phyloP scores from a whole-genome alignment of 108 stramenopile genomes.

The Nannochloropsis granulata region DNA sequence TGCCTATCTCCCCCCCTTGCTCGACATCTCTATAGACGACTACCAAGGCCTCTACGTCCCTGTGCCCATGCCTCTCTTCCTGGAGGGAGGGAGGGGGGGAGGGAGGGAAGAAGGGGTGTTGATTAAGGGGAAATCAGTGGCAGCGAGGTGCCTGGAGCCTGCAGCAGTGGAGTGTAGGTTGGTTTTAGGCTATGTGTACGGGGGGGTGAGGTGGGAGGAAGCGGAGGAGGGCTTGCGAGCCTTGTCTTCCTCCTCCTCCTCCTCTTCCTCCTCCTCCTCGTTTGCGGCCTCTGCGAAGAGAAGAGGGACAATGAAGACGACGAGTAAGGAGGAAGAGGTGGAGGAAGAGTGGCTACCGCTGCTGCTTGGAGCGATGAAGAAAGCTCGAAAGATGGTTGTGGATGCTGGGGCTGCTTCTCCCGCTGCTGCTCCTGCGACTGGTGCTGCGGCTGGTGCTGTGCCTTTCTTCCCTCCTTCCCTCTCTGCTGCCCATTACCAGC shows the following conservation, averaged over 20 bases:
- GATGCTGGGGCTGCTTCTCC: neutral
- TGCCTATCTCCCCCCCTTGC: neutral
- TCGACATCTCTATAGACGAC: neutral
- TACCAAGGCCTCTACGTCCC: neutral
- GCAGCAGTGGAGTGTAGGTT: neutral
- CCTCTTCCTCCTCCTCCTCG: neutral
- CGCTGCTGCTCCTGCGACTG: neutral
- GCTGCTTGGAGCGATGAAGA: neutral
- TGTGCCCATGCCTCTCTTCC: neutral
- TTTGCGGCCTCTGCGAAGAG: neutral
- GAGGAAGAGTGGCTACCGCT: neutral
- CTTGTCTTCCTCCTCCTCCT: constrained; percentile 1
- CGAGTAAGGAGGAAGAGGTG: too few relatives aligned
- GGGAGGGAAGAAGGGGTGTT: neutral
- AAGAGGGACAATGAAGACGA: too few relatives aligned
- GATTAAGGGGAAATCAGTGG: neutral
- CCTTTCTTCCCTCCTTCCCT: neutral
- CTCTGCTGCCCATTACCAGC: neutral
- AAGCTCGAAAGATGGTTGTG: neutral
- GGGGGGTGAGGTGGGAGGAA: neutral
- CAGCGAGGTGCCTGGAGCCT: neutral
- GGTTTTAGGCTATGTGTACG: neutral
- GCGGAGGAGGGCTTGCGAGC: neutral
- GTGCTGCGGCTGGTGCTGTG: neutral
- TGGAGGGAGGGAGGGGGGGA: neutral